phyloP scores from a whole-genome alignment of 805 yeast species.

The Ogataea degrootiae region DNA sequence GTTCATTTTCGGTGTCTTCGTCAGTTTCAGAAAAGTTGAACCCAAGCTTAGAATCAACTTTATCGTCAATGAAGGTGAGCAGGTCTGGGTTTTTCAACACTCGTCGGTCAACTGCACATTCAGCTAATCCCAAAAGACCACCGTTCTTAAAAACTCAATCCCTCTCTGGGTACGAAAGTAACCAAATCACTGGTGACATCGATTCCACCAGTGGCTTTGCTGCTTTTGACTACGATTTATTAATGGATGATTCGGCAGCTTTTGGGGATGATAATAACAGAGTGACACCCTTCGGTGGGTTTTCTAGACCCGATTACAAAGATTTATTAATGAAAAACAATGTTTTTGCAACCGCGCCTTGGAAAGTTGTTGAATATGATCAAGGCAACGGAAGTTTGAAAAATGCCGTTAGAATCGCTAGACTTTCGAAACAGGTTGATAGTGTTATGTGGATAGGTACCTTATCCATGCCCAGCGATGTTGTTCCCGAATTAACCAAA shows the following conservation, averaged over 20 bases:
- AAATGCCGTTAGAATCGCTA: constrained; percentile 72
- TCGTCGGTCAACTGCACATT: constrained; percentile 5
- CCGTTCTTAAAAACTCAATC: background rate
- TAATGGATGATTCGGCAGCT: background rate
- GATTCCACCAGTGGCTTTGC: background rate
- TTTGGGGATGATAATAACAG: constrained; percentile 21
- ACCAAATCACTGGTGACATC: background rate
- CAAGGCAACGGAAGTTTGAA: constrained; percentile 86
- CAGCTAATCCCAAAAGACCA: constrained; percentile 1
- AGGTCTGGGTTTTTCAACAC: constrained; percentile 11
- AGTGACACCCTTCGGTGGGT: constrained; percentile 69
- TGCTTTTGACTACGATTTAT: constrained; percentile 4
- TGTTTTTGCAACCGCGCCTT: constrained; percentile 57
- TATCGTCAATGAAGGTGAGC: constrained; percentile 16
- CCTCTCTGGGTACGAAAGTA: background rate
- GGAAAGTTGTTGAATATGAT: constrained; percentile 64
- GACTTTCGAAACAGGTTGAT: constrained; percentile 34
- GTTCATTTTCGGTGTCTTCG: background rate
- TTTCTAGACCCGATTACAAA: constrained; percentile 55
- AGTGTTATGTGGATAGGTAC: constrained; percentile 81
- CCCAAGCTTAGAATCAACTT: constrained; percentile 12
- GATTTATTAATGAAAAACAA: constrained; percentile 40
- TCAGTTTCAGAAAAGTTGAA: constrained; percentile 18
- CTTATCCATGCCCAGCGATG: constrained; percentile 85
- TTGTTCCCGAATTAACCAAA: constrained; percentile 54